phyloP scores from a whole-genome alignment of 2,329 filamentous ascomycete genomes.

The Epichloe hybrida region DNA sequence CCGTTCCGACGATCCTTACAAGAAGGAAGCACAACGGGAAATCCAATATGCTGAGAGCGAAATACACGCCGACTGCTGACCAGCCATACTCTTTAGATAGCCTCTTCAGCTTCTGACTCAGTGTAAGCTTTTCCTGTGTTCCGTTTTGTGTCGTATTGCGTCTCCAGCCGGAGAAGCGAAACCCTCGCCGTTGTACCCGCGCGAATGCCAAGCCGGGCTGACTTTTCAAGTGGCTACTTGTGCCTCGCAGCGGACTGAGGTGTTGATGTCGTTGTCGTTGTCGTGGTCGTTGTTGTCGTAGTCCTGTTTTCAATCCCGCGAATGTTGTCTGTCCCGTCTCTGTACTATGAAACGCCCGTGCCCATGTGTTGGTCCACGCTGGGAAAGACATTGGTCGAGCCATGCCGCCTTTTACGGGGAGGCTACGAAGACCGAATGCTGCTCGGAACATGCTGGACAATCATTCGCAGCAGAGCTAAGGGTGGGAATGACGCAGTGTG shows the following conservation, averaged over 20 bases:
- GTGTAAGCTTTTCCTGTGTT: conserved; percentile 25
- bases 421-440: conserved; percentile 11
- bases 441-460: conserved; percentile 13
- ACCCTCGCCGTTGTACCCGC: conserved; percentile 17
- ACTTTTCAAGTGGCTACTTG: background rate
- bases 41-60: conserved; percentile 69
- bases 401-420: conserved; percentile 9
- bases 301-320: background rate
- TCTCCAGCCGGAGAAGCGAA: conserved; percentile 22
- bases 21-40: conserved; percentile 92
- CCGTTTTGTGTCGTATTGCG: conserved; percentile 13
- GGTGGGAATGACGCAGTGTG: background rate
- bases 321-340: conserved; percentile 9
- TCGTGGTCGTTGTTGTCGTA: background rate
- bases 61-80: conserved; percentile 83
- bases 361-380: conserved; percentile 16
- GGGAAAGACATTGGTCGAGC: conserved; percentile 9
- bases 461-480: background rate
- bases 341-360: conserved; percentile 15
- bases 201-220: conserved; percentile 11
- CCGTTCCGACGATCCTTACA: conserved; percentile 69
- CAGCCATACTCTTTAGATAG: conserved; percentile 89
- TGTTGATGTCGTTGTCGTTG: background rate
- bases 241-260: background rate
- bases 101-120: conserved; percentile 64